A percentile compares a stretch with the other conserved stretches of the same genome.
Conservation (phyloP, 257 asterid genomes). For the Solanum chiquidenum region DNA sequence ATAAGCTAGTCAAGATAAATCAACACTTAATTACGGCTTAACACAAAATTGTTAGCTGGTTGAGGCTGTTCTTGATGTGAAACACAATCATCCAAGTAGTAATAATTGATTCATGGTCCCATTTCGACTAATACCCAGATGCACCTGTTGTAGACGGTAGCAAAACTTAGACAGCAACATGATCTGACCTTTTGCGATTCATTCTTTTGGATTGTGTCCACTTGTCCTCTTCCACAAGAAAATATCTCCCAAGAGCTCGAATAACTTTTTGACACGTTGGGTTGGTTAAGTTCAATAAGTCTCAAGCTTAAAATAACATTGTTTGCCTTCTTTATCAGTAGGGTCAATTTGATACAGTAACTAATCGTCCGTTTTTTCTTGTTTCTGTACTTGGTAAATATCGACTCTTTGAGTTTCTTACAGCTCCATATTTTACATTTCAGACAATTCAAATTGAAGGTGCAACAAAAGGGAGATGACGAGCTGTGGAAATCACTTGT, state of each 20-base stretch:
- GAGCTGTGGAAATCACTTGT: conserved; percentile 58
- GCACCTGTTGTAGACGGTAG: background rate
- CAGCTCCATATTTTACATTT: background rate
- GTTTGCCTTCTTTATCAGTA: background rate
- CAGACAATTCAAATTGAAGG: conserved; percentile 74
- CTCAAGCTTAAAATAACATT: background rate
- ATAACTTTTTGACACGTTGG: background rate
- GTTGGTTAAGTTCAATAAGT: background rate
- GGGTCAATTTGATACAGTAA: background rate
- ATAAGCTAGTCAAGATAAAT: background rate
- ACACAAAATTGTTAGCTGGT: background rate
- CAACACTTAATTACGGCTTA: background rate
- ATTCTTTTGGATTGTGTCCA: background rate
- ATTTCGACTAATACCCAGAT: background rate
- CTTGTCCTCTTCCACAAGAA: background rate
- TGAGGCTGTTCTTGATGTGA: background rate
- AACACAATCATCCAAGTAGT: background rate
- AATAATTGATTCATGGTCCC: background rate
- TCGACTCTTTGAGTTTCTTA: background rate
- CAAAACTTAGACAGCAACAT: background rate
- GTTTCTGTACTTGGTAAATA: background rate
- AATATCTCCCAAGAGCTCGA: background rate
- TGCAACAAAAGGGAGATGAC: conserved; percentile 29
- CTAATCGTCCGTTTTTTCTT: background rate
- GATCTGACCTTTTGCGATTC: background rate